These are phyloP conservation scores for Chrysanthemum makinoi DNA, from an alignment of 129 eudicot species.

Conservation along the genomic window DNA sequence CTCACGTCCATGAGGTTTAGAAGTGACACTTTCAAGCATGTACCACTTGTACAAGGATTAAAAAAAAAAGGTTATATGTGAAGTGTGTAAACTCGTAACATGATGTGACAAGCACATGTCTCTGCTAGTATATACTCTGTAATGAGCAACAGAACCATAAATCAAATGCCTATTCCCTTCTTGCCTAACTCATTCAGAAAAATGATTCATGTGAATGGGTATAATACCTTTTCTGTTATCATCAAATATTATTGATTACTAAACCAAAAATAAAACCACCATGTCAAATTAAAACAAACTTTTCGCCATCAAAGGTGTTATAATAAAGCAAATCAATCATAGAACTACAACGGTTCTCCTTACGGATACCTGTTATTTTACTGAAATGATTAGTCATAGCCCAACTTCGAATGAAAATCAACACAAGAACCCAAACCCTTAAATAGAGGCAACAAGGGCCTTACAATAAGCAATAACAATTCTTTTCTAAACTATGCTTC, in stretches of 20 bases:
- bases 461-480: too few relatives aligned
- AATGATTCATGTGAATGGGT: not conserved
- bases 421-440: too few relatives aligned
- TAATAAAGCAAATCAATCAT: not conserved
- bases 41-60: not conserved
- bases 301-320: not conserved
- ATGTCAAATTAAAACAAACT: not conserved
- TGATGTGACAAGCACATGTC: not conserved
- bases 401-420: too few relatives aligned
- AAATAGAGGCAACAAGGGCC: too few relatives aligned
- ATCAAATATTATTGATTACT: too few relatives aligned
- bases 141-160: not conserved
- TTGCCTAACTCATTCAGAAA: not conserved
- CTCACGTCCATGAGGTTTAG: not conserved
- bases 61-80: not conserved
- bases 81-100: not conserved
- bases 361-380: not conserved
- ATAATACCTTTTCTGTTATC: not conserved
- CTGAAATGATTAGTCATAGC: too few relatives aligned
- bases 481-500: too few relatives aligned
- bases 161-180: not conserved
- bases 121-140: not conserved
- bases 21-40: not conserved
- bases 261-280: too few relatives aligned
- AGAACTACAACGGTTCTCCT: not conserved